Percentiles rank a stretch among this genome's conserved stretches.
Conservation (phyloP, 345 rosid genomes). For the Chamaenerion angustifolium region DNA sequence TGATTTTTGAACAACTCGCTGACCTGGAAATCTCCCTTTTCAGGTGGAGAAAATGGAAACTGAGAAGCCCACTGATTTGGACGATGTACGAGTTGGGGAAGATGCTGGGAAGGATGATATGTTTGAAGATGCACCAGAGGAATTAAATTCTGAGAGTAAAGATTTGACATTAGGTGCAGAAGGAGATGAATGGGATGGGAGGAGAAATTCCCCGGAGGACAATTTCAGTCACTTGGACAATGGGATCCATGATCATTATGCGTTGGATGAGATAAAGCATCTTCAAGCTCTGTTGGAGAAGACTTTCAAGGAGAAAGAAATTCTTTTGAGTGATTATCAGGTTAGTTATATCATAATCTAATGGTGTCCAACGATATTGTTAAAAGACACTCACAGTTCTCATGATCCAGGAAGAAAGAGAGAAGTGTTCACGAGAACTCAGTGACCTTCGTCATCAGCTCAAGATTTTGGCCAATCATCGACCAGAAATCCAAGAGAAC, state of each 20-base stretch:
- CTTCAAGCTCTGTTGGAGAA: slow-evolving; percentile 16
- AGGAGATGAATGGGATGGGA: slow-evolving; percentile 5
- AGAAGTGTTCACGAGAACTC: slow-evolving; percentile 28
- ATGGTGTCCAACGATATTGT: background rate
- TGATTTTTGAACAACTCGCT: no score
- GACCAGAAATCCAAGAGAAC: slow-evolving; percentile 12
- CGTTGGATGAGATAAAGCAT: slow-evolving; percentile 15
- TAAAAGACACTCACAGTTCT: slow-evolving; percentile 4
- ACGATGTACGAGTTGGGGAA: slow-evolving; percentile 7
- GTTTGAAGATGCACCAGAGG: slow-evolving; percentile 86
- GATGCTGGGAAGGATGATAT: slow-evolving; percentile 55
- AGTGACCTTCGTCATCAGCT: slow-evolving; percentile 28
- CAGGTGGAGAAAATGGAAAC: slow-evolving; percentile 10
- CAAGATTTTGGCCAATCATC: slow-evolving; percentile 18
- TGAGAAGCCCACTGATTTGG: background rate
- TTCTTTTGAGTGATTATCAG: slow-evolving; percentile 18
- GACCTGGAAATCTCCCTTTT: slow-evolving; percentile 1
- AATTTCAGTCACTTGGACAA: slow-evolving; percentile 7
- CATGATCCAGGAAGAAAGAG: slow-evolving; percentile 42
- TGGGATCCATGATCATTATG: slow-evolving; percentile 7
- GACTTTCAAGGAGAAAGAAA: slow-evolving; percentile 23
- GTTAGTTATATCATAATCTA: slow-evolving; percentile 14
- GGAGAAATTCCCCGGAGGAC: background rate
- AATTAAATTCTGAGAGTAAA: slow-evolving; percentile 37
- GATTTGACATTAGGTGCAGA: slow-evolving; percentile 16